These are phyloP conservation scores for Zymoseptoria tritici DNA, from an alignment of 2,329 filamentous ascomycete genomes.

Conservation along the genomic window DNA sequence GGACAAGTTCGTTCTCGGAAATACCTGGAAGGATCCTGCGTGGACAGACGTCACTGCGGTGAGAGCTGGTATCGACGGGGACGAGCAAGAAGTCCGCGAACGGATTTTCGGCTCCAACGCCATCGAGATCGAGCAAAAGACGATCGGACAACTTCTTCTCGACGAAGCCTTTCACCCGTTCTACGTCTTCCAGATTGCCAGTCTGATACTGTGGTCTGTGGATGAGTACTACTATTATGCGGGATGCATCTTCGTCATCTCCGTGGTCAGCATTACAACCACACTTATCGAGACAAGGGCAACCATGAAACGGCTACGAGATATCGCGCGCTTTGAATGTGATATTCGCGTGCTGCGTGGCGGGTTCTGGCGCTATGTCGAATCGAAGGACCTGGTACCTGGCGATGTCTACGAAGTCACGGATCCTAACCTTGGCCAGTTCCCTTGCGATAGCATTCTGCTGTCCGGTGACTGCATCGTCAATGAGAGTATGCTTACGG, in stretches of 20 bases:
- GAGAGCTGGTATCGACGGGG: constrained; percentile 73
- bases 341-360: constrained; percentile 88
- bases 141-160: constrained; percentile 69
- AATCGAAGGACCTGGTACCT: constrained; percentile 82
- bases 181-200: constrained; percentile 96
- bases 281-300: constrained; percentile 85
- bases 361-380: constrained; percentile 88
- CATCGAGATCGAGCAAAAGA: constrained; percentile 91
- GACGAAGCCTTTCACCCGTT: constrained; percentile 98
- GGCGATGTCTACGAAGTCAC: constrained; percentile 96
- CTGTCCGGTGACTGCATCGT: constrained; percentile 95
- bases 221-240: constrained; percentile 99
- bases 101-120: constrained; percentile 82
- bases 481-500: constrained; percentile 97
- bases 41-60: constrained; percentile 75
- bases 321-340: constrained; percentile 92
- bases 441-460: constrained; percentile 86
- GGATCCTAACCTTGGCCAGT: constrained; percentile 78
- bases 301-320: constrained; percentile 83
- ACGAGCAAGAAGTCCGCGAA: constrained; percentile 77
- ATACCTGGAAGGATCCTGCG: constrained; percentile 86
- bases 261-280: constrained; percentile 79
- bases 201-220: constrained; percentile 85
- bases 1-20: constrained; percentile 80
- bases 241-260: constrained; percentile 88